Evolutionary conservation across 768 basidiomycete genomes (phyloP).

Genomic region (Brasilioporus rufonigricans): DNA sequence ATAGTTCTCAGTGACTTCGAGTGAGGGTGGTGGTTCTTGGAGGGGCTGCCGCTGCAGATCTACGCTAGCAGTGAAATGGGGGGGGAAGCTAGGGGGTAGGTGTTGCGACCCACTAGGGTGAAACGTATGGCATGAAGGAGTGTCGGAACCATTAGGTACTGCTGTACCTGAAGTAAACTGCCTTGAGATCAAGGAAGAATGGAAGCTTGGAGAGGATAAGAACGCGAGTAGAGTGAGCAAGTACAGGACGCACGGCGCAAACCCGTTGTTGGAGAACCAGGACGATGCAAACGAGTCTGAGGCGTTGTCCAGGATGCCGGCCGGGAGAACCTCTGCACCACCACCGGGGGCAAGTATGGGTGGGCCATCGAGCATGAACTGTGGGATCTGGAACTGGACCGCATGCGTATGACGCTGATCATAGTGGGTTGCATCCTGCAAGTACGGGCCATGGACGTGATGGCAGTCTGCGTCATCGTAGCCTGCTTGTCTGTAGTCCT

Average conservation of each 20-base stretch:
- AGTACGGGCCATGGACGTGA: constrained; percentile 1
- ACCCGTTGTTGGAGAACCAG: constrained; percentile 54
- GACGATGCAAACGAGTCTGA: constrained; percentile 33
- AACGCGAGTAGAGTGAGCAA: background rate
- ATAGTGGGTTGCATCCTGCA: constrained; percentile 1
- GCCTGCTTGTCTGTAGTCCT: constrained; percentile 8
- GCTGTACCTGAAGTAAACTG: constrained; percentile 3
- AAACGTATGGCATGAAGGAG: background rate
- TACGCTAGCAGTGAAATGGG: background rate
- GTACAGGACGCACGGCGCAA: constrained; percentile 27
- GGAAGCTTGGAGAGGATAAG: constrained; percentile 27
- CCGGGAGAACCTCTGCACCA: constrained; percentile 70
- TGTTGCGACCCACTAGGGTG: background rate
- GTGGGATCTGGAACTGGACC: constrained; percentile 60
- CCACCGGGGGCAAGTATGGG: constrained; percentile 69
- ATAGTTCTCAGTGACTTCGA: constrained; percentile 1
- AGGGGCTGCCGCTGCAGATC: constrained; percentile 6
- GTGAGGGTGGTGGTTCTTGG: constrained; percentile 4
- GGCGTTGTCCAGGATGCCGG: constrained; percentile 32
- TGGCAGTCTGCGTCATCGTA: constrained; percentile 17
- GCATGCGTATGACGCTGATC: constrained; percentile 18
- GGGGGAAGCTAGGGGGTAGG: background rate
- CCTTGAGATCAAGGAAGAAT: constrained; percentile 16
- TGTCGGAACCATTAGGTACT: background rate
- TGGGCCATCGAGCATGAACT: constrained; percentile 55